phyloP scores from a whole-genome alignment of 2,329 filamentous ascomycete genomes.

The Ceratocystis diversiconidia region DNA sequence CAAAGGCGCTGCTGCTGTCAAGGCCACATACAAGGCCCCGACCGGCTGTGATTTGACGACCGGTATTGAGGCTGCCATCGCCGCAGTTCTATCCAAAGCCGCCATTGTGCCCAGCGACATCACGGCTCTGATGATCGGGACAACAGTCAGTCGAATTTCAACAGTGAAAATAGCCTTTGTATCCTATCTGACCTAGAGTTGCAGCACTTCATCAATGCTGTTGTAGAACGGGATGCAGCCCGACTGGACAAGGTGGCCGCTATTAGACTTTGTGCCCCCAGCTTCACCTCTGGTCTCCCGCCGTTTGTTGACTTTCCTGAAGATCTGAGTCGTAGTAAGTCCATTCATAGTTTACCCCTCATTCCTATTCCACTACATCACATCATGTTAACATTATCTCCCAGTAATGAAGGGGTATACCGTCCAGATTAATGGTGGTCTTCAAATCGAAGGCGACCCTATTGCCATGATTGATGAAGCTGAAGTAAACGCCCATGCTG shows the following conservation, averaged over 20 bases:
- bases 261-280: constrained; percentile 37
- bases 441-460: constrained; percentile 21
- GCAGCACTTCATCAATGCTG: constrained; percentile 42
- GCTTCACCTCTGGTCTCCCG: constrained; percentile 29
- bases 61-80: constrained; percentile 28
- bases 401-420: constrained; percentile 20
- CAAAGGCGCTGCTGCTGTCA: constrained; percentile 13
- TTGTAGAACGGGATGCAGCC: constrained; percentile 37
- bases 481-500: constrained; percentile 18
- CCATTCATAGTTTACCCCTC: neutral
- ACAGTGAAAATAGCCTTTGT: neutral
- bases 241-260: constrained; percentile 39
- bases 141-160: constrained; percentile 26
- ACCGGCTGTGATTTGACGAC: constrained; percentile 35
- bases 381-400: no score
- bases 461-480: constrained; percentile 18
- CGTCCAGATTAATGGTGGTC: constrained; percentile 20
- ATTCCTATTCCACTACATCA: neutral
- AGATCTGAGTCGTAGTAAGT: constrained; percentile 25
- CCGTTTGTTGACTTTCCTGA: constrained; percentile 41
- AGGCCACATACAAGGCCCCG: constrained; percentile 31
- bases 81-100: constrained; percentile 5
- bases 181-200: neutral
- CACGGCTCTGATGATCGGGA: constrained; percentile 38
- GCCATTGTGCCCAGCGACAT: constrained; percentile 25